Conservation (phyloP, 2,329 filamentous ascomycete species). For the Xylariaceae sp. region DNA sequence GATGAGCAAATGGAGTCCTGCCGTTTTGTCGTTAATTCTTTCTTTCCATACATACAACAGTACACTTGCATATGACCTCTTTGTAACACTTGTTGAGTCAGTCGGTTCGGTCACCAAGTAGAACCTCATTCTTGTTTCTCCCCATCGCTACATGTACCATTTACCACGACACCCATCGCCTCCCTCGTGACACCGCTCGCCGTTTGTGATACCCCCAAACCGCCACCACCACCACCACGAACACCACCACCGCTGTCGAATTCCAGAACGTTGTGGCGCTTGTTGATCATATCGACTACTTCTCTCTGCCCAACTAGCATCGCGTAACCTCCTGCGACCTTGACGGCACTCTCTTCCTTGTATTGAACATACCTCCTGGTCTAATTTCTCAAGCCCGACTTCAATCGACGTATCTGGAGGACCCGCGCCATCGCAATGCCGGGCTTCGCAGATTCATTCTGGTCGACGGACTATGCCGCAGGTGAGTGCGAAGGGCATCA, state of each 20-base stretch:
- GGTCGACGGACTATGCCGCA: conserved; percentile 96
- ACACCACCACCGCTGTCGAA: conserved; percentile 5
- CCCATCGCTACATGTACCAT: background rate
- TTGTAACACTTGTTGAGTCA: conserved; percentile 7
- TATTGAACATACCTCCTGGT: conserved; percentile 3
- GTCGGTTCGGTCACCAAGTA: conserved; percentile 2
- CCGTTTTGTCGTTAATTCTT: conserved; percentile 18
- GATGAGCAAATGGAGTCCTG: conserved; percentile 24
- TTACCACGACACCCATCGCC: background rate
- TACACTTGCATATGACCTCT: conserved; percentile 9
- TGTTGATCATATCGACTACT: conserved; percentile 1
- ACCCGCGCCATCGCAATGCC: conserved; percentile 62
- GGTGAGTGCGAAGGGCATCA: conserved; percentile 54
- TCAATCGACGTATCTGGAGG: conserved; percentile 8
- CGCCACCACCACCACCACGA: too few relatives aligned
- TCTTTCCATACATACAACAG: conserved; percentile 12
- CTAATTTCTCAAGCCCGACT: conserved; percentile 2
- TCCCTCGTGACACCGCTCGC: conserved; percentile 18
- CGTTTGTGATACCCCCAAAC: conserved; percentile 24
- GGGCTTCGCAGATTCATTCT: conserved; percentile 93
- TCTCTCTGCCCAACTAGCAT: conserved; percentile 9
- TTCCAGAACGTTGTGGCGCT: conserved; percentile 1
- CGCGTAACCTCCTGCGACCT: conserved; percentile 3
- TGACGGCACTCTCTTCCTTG: background rate
- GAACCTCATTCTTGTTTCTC: conserved; percentile 10